Evolutionary conservation across 1,284 basidiomycete genomes (phyloP).

Genomic region (Gomphus bonarii): DNA sequence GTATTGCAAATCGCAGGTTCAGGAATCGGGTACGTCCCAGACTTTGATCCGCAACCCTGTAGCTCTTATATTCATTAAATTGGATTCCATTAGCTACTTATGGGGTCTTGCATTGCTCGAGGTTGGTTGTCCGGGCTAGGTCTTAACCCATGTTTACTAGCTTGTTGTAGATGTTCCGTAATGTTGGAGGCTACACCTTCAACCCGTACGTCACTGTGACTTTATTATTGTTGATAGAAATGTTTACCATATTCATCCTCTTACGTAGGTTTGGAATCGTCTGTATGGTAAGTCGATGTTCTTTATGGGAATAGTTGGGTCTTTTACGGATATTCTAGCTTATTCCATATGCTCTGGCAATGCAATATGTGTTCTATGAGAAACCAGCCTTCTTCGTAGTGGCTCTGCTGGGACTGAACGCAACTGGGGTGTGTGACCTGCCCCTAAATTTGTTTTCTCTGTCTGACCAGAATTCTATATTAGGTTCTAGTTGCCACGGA

Average conservation of each 20-base stretch:
- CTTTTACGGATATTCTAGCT: slow-evolving; percentile 8
- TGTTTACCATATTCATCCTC: not conserved
- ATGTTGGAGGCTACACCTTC: slow-evolving; percentile 25
- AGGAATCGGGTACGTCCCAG: slow-evolving; percentile 13
- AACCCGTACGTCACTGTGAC: slow-evolving; percentile 20
- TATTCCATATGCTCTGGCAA: slow-evolving; percentile 18
- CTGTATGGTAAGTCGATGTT: not conserved
- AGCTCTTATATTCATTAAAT: not conserved
- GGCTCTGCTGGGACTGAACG: slow-evolving; percentile 20
- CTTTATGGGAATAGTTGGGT: not conserved
- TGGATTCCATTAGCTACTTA: slow-evolving; percentile 15
- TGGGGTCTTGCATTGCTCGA: slow-evolving; percentile 17
- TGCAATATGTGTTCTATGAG: slow-evolving; percentile 22
- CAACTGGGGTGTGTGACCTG: slow-evolving; percentile 14
- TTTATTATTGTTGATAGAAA: not conserved
- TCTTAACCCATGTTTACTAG: slow-evolving; percentile 1
- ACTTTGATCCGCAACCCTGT: not conserved
- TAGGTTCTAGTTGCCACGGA: slow-evolving; percentile 20
- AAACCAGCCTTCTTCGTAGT: slow-evolving; percentile 18
- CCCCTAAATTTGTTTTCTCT: not conserved
- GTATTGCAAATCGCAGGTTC: slow-evolving; percentile 23
- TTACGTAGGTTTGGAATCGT: not conserved
- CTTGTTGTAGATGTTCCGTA: slow-evolving; percentile 20
- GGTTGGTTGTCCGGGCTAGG: slow-evolving; percentile 11
- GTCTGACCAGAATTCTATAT: not conserved